phyloP scores from a whole-genome alignment of 2,329 filamentous ascomycete species.

The Clonostachys rhizophaga region DNA sequence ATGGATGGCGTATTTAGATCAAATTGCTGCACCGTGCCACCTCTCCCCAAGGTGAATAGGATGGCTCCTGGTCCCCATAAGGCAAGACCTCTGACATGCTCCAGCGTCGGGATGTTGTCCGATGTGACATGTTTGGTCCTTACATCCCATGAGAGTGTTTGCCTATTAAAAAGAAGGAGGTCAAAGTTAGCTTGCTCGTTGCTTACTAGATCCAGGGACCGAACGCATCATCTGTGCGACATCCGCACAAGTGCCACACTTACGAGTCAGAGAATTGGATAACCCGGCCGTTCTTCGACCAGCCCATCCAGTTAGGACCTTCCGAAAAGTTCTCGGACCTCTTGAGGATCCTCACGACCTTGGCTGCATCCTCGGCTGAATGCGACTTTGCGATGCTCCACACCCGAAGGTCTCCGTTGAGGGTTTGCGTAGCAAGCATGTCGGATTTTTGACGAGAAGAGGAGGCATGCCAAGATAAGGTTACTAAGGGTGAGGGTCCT shows the following conservation, averaged over 20 bases:
- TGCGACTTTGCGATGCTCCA: conserved; percentile 91
- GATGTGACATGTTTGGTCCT: conserved; percentile 95
- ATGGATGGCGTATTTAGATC: conserved; percentile 79
- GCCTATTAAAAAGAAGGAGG: conserved; percentile 40
- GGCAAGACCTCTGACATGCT: conserved; percentile 75
- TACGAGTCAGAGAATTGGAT: conserved; percentile 90
- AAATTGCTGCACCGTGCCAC: conserved; percentile 91
- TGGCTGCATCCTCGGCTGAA: conserved; percentile 69
- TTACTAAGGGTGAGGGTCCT: conserved; percentile 81
- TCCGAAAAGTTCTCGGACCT: conserved; percentile 67
- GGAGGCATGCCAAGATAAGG: conserved; percentile 91
- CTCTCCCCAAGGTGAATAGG: conserved; percentile 84
- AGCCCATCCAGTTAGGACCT: conserved; percentile 92
- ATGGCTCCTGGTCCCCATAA: conserved; percentile 88
- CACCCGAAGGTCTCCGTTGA: conserved; percentile 86
- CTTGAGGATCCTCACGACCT: conserved; percentile 84
- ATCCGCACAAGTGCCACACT: conserved; percentile 30
- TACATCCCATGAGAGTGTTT: conserved; percentile 95
- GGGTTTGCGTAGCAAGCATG: conserved; percentile 91
- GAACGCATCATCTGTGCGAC: conserved; percentile 13
- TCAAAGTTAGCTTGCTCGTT: conserved; percentile 23
- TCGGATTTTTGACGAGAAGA: conserved; percentile 95
- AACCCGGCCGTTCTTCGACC: conserved; percentile 97
- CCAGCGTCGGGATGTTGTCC: conserved; percentile 80
- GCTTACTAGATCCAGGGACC: conserved; percentile 42